A percentile compares a stretch with the other conserved stretches of the same genome.
Evolutionary conservation across 2,329 filamentous ascomycete species (phyloP).

Genomic region (Diplodia mutila): DNA sequence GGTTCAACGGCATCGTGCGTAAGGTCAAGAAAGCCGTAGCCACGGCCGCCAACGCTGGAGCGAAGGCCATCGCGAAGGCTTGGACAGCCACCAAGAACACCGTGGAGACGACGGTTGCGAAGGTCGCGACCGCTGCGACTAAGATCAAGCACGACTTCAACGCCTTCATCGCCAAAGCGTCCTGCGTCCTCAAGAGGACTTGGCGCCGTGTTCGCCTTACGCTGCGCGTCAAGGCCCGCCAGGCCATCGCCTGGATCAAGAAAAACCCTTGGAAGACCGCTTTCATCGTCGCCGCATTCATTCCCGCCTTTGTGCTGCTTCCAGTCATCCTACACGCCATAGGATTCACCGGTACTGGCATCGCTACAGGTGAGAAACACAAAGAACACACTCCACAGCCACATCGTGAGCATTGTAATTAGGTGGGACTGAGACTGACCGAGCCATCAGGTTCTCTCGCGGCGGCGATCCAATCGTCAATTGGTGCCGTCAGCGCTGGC

Average conservation of each 20-base stretch:
- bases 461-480: no score
- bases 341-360: constrained; percentile 33
- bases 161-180: background rate
- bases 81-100: background rate
- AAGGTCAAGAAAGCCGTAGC: background rate
- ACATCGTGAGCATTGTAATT: no score
- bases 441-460: no score
- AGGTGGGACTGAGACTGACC: no score
- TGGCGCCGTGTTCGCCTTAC: no score
- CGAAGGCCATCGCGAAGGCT: background rate
- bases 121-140: background rate
- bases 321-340: constrained; percentile 29
- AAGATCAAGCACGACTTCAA: background rate
- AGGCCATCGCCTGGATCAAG: constrained; percentile 23
- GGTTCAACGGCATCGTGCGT: background rate
- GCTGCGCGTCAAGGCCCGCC: background rate
- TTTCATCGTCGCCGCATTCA: constrained; percentile 28
- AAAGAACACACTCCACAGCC: background rate
- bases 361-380: constrained; percentile 30
- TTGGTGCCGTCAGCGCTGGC: no score
- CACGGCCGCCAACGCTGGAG: background rate
- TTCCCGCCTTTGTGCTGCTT: constrained; percentile 29
- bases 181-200: background rate
- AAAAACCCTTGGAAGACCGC: constrained; percentile 33
- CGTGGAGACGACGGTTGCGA: background rate